A percentile compares a stretch with the other conserved stretches of the same genome.
Conservation (phyloP, 2,329 filamentous ascomycete genomes). For the Fusarium armeniacum region DNA sequence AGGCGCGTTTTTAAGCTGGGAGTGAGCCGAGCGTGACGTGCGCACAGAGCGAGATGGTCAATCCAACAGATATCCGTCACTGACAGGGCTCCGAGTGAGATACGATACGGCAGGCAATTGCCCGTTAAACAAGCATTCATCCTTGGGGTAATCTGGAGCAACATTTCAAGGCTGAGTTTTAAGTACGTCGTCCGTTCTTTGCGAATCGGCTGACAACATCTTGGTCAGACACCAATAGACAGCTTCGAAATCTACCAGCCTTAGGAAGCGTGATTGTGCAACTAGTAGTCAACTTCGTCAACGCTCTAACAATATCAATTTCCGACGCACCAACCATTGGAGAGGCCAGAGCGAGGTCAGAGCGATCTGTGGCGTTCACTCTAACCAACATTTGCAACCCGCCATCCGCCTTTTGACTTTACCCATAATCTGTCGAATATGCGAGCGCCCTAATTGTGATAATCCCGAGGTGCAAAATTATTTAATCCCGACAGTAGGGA, state of each 20-base stretch:
- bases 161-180: constrained; percentile 19
- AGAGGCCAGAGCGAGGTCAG: constrained; percentile 23
- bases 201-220: constrained; percentile 9
- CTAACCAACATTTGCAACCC: constrained; percentile 21
- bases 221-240: constrained; percentile 10
- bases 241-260: constrained; percentile 1
- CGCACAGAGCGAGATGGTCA: constrained; percentile 29
- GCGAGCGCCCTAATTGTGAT: constrained; percentile 14
- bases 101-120: constrained; percentile 33
- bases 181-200: constrained; percentile 7
- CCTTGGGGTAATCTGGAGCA: constrained; percentile 35
- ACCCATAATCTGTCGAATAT: constrained; percentile 15
- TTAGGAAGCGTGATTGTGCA: constrained; percentile 3
- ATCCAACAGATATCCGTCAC: constrained; percentile 14
- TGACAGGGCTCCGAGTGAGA: constrained; percentile 28
- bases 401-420: constrained; percentile 8
- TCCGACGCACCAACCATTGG: constrained; percentile 7
- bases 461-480: constrained; percentile 17
- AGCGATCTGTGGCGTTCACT: constrained; percentile 34
- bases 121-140: constrained; percentile 33
- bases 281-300: constrained; percentile 22
- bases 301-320: constrained; percentile 11
- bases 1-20: constrained; percentile 29
- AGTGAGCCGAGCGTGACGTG: constrained; percentile 37
- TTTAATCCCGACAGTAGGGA: constrained; percentile 24